These are phyloP conservation scores for Leishmania lainsoni DNA, from an alignment of 208 protist genomes.

Conservation along the genomic window DNA sequence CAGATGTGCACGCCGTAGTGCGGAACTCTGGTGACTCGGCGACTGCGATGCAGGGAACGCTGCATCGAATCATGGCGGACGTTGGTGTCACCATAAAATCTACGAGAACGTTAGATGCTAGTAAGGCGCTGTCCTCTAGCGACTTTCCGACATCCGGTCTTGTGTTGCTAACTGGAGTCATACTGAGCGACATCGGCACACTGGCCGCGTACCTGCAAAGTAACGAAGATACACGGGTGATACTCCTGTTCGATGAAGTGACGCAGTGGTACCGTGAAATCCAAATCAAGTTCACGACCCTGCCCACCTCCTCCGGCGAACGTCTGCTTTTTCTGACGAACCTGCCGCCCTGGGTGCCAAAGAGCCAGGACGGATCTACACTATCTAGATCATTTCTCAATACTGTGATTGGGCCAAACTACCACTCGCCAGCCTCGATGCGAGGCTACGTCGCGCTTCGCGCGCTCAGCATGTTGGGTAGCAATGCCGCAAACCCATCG, in stretches of 20 bases:
- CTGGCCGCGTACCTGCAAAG: background rate
- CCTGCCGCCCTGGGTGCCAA: constrained; percentile 15
- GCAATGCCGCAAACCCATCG: background rate
- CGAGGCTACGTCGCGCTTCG: constrained; percentile 21
- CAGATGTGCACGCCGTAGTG: background rate
- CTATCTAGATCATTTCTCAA: background rate
- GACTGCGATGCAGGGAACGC: background rate
- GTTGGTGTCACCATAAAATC: background rate
- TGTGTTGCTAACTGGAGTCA: background rate
- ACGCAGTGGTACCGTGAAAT: constrained; percentile 7
- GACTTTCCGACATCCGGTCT: constrained; percentile 1
- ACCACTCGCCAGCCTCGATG: constrained; percentile 13
- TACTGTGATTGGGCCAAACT: background rate
- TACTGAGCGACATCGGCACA: background rate
- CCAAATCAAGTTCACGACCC: background rate
- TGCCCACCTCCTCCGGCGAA: background rate
- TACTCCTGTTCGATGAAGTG: constrained; percentile 21
- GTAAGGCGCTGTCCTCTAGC: background rate
- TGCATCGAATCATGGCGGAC: background rate
- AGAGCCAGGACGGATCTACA: background rate
- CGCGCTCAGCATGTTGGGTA: constrained; percentile 18
- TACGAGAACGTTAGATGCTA: background rate
- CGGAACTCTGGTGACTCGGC: background rate
- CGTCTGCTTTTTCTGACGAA: constrained; percentile 24
- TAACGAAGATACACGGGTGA: background rate